Evolutionary conservation across 441 rosid genomes (phyloP).

Genomic region (Viola pubescens): DNA sequence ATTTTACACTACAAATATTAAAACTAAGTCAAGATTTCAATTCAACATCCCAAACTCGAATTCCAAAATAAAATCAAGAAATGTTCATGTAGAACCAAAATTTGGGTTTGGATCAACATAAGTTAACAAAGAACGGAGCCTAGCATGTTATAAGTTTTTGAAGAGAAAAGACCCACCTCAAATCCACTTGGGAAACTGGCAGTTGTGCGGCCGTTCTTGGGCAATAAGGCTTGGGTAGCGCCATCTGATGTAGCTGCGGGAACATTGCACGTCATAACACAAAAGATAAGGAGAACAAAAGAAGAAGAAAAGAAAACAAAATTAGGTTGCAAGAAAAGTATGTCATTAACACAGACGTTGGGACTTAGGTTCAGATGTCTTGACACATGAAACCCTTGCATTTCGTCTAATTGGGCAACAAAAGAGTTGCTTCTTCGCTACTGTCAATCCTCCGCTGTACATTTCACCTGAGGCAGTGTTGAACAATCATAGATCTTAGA

Average conservation of each 20-base stretch:
- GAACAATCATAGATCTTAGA: constrained; percentile 13
- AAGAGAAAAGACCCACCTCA: constrained; percentile 38
- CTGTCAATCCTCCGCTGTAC: constrained; percentile 26
- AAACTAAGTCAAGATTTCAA: too few relatives aligned
- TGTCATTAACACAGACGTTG: constrained; percentile 23
- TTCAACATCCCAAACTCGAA: too few relatives aligned
- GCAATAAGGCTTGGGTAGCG: constrained; percentile 23
- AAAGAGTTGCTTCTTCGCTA: constrained; percentile 18
- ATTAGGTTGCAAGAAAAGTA: too few relatives aligned
- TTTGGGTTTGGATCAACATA: background rate
- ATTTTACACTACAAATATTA: too few relatives aligned
- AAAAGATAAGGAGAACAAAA: background rate
- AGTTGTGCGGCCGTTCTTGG: constrained; percentile 28
- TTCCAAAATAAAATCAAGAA: too few relatives aligned
- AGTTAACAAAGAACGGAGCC: background rate
- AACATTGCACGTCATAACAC: background rate
- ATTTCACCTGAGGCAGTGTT: constrained; percentile 20
- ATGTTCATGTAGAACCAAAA: too few relatives aligned
- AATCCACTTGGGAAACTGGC: constrained; percentile 70
- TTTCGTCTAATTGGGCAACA: constrained; percentile 22
- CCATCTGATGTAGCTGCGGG: constrained; percentile 30
- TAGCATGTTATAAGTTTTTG: background rate
- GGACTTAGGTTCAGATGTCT: constrained; percentile 44
- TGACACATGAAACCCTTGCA: constrained; percentile 29
- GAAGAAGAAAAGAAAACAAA: too few relatives aligned